Base-by-base conservation (phyloP, 495 filamentous ascomycete species). In the Arthonia radiata region DNA sequence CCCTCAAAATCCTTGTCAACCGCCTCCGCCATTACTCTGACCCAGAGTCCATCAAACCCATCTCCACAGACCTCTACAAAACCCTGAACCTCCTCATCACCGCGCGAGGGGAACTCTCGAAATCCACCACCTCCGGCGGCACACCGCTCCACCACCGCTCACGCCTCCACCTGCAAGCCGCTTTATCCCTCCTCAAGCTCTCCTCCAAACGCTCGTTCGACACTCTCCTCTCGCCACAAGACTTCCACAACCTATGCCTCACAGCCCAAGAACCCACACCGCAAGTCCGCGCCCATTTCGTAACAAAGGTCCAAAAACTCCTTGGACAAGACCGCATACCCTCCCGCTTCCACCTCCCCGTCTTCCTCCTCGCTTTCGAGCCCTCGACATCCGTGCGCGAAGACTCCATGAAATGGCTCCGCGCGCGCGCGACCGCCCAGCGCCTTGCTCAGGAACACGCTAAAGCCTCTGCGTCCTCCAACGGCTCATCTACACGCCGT, bases 341-440 rank as follows among this genome's bases (percentile, higher is more conserved):
- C 2, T 39, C 57, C 8, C 63, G 89, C 4, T 99, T 79, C 59
- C 89, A 89, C 42, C 71, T 71, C 4, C 65, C 91, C 23, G 57
- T 83, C 4, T 94, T 89, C 50, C 50, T 94, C 17, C 67, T 80
- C 31, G 83, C 86, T 1, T 92, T 80, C 37, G 86, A 99, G 49
- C 86, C 86, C 3, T 56, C 59, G 19, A 33, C 42, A 2, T 52
- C 57, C 9, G 59, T 89, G 45, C 71, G 67, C 39, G 62, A 66
- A 21, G 68, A 68, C 18, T 70, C 71, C 0, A 61, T 74, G 24
- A 92, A 74, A 0, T 99, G 86, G 86, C 64, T 94, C 25, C 70
- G 75, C 13, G 79, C 78, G 26, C 71, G 82, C 4, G 64, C 69
- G 11, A 39, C 48, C 13, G 24, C 51, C 53, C 5, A 50, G 43